Evolutionary conservation across 306 rosid species (phyloP), one percentile per base, ranked within the genome.

Genomic region (Mucuna pruriens): DNA sequence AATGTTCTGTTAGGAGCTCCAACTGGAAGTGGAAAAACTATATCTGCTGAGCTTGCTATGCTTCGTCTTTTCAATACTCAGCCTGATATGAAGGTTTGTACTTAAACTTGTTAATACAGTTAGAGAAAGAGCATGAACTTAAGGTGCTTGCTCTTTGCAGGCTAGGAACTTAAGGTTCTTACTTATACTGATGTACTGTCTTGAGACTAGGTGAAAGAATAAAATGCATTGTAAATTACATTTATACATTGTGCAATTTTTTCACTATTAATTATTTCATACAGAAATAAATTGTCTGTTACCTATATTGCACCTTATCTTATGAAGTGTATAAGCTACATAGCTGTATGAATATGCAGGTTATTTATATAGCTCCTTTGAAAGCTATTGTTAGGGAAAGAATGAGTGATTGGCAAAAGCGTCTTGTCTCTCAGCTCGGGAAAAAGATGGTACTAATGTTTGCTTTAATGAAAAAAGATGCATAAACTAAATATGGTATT

Each of bases 21-120:
- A 52, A 93, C 99, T 78, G 99, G 99, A 58, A 95, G 99, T 91
- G 99, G 99, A 73, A 95, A 95, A 85, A 95, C 99, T 69, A 93
- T 95, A 85, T 95, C 99, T 78, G 99, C 99, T 26, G 99, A 95
- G 90, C 99, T 95, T 82, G 99, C 99, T 64, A 95, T 93, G 91
- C 92, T 93, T 84, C 99, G 60, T 55, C 97, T 95, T 73, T 95
- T 95, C 86, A 91, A 87, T 71, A 89, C 97, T 13, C 97, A 91
- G 82, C 93, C 99, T 82, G 97, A 93, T 87, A 93, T 95, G 99
- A 95, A 95, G 99, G 97, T 95, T 77, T 73, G 80, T 17, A 42
- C 71, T 31, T 75, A 65, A 57, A 16, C 78, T 81, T 78, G 45
- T 79, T 49, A 36, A 29, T 63, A 23, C 55, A 54, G 39, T n/a